These are phyloP conservation scores for Wolfiporia cocos DNA, from an alignment of 1,284 basidiomycete species.

Conservation along the genomic window DNA sequence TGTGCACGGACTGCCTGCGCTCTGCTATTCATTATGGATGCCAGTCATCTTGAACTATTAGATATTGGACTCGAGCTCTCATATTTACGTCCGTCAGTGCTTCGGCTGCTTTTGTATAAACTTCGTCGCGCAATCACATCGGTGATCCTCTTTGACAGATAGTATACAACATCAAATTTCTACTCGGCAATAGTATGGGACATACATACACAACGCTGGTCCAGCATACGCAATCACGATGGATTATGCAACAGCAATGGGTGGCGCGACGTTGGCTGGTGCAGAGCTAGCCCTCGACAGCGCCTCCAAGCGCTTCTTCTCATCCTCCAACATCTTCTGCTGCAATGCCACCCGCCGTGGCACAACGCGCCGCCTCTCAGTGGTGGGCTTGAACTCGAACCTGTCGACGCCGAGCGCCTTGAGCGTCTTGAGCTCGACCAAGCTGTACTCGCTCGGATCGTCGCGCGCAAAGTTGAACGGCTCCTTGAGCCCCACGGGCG, in stretches of 20 bases:
- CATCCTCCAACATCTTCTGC: slow-evolving; percentile 29
- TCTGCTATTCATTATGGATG: no score
- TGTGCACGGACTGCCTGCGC: no score
- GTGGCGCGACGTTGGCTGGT: slow-evolving; percentile 5
- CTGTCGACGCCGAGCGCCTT: slow-evolving; percentile 42
- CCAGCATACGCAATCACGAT: no score
- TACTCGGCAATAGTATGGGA: no score
- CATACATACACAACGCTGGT: no score
- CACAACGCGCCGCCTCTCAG: slow-evolving; percentile 22
- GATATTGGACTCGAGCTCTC: no score
- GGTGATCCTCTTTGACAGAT: no score
- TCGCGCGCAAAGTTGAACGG: slow-evolving; percentile 49
- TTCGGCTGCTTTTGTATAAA: no score
- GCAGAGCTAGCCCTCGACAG: slow-evolving; percentile 10
- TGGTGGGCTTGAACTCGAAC: slow-evolving; percentile 17
- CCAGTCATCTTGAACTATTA: no score
- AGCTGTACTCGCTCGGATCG: slow-evolving; percentile 41
- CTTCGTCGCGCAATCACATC: no score
- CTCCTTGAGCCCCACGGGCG: slow-evolving; percentile 44
- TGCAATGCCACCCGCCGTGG: slow-evolving; percentile 24
- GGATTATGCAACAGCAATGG: slow-evolving; percentile 22
- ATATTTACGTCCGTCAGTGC: no score
- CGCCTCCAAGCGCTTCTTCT: slow-evolving; percentile 24
- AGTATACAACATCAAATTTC: no score
- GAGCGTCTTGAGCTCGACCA: slow-evolving; percentile 47